Evolutionary conservation across 768 basidiomycete genomes (phyloP).

Genomic region (Cyclocybe cylindracea): DNA sequence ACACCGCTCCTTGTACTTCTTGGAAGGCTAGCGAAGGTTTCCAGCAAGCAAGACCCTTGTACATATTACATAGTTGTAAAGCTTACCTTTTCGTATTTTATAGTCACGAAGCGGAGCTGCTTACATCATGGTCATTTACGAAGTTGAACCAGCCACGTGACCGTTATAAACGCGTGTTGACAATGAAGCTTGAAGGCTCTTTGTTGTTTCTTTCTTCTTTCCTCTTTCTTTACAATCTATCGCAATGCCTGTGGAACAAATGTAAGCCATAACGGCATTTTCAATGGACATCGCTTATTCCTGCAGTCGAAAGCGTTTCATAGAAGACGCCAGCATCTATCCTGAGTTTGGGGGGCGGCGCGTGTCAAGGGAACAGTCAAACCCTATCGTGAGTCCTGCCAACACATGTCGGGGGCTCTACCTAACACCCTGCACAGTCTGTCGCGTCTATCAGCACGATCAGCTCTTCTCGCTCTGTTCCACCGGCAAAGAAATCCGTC

Average conservation of each 20-base stretch:
- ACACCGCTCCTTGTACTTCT: no score
- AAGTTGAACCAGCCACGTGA: slow-evolving; percentile 24
- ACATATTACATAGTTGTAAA: no score
- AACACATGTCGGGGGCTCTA: not conserved
- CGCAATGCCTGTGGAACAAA: slow-evolving; percentile 35
- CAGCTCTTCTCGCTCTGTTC: slow-evolving; percentile 15
- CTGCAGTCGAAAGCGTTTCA: slow-evolving; percentile 31
- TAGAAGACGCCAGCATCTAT: slow-evolving; percentile 31
- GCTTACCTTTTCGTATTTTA: no score
- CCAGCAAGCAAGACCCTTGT: no score
- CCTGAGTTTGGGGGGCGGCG: slow-evolving; percentile 29
- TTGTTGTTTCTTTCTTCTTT: slow-evolving; percentile 4
- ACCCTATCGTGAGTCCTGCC: slow-evolving; percentile 27
- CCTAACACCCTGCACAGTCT: slow-evolving; percentile 20
- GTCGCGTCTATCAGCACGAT: slow-evolving; percentile 25
- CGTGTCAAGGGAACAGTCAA: slow-evolving; percentile 17
- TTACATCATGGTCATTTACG: not conserved
- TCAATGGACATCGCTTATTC: not conserved
- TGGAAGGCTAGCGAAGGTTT: no score
- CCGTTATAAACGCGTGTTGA: slow-evolving; percentile 26
- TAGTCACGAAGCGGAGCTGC: no score
- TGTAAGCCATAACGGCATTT: slow-evolving; percentile 21
- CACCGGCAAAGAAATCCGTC: slow-evolving; percentile 7
- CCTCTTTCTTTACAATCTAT: not conserved
- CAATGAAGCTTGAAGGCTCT: no score